Evolutionary conservation across 441 rosid species (phyloP).

Genomic region (Melastoma candidum): DNA sequence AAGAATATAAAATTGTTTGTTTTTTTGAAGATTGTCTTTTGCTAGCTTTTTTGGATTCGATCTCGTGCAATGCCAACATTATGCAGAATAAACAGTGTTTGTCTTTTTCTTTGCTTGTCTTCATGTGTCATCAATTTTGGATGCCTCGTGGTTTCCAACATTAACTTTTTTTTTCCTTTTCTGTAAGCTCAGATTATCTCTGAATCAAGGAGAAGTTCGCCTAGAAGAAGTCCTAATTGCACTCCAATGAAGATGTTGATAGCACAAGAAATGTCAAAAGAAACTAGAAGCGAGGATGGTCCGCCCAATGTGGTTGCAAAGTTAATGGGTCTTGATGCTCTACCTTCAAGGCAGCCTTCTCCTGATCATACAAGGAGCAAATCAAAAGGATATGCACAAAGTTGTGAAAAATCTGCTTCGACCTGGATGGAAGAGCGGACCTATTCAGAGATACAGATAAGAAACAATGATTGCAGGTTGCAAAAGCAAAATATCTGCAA

Average conservation of each 20-base stretch:
- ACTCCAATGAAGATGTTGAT: constrained; percentile 79
- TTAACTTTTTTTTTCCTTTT: constrained; percentile 10
- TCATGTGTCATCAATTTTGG: not conserved
- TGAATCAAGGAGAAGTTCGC: constrained; percentile 59
- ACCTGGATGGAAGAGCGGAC: constrained; percentile 38
- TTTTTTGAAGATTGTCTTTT: not conserved
- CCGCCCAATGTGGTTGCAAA: constrained; percentile 83
- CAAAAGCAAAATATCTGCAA: constrained; percentile 40
- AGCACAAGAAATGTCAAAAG: constrained; percentile 81
- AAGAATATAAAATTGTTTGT: constrained; percentile 13
- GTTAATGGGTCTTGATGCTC: constrained; percentile 92
- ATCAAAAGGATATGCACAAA: constrained; percentile 39
- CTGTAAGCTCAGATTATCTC: constrained; percentile 41
- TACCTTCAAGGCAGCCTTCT: constrained; percentile 47
- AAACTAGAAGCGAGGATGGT: constrained; percentile 42
- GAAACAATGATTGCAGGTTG: constrained; percentile 26
- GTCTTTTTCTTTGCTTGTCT: too few species aligned
- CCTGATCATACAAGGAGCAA: constrained; percentile 33
- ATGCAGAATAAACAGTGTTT: too few species aligned
- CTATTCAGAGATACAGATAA: constrained; percentile 41
- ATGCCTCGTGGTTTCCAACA: constrained; percentile 9
- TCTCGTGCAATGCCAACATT: too few species aligned
- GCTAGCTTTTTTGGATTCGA: too few species aligned
- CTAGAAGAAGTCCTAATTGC: constrained; percentile 39
- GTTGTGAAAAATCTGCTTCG: constrained; percentile 24